Conservation (phyloP, 2,329 filamentous ascomycete genomes). For the Nigrospora oryzae region DNA sequence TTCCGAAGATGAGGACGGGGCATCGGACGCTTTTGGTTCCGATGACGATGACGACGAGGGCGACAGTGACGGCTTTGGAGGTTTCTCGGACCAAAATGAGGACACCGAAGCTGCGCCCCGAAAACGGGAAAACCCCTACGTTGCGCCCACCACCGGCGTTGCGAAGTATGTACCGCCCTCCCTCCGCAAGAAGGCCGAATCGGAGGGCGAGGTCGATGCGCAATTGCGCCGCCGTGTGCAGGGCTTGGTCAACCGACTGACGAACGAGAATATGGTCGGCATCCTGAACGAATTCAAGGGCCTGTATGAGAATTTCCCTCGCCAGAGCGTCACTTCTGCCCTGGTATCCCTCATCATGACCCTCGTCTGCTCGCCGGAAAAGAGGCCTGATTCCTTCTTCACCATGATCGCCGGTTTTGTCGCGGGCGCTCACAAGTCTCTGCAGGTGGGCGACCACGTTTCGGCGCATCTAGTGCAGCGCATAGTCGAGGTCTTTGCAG, state of each 20-base stretch:
- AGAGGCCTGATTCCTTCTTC: conserved; percentile 78
- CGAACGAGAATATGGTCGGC: conserved; percentile 79
- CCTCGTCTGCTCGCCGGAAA: conserved; percentile 72
- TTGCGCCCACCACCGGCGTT: conserved; percentile 54
- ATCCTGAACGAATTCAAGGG: conserved; percentile 77
- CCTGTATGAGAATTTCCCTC: conserved; percentile 73
- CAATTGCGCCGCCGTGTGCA: conserved; percentile 74
- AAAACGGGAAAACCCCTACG: conserved; percentile 77
- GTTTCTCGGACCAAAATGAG: conserved; percentile 26
- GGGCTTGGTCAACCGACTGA: conserved; percentile 85
- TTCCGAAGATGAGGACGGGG: conserved; percentile 3
- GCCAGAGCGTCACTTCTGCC: conserved; percentile 79
- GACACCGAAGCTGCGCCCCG: conserved; percentile 26
- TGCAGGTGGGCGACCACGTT: conserved; percentile 67
- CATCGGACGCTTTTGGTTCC: not conserved
- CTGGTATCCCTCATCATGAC: conserved; percentile 70
- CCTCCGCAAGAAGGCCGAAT: conserved; percentile 53
- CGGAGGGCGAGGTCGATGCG: conserved; percentile 57
- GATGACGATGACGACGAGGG: conserved; percentile 18
- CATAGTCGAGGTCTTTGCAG: conserved; percentile 67
- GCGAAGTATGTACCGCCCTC: conserved; percentile 88
- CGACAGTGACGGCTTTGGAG: conserved; percentile 27
- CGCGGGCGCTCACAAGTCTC: conserved; percentile 75
- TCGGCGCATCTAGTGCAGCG: conserved; percentile 78
- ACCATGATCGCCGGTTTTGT: conserved; percentile 87